These are phyloP conservation scores for Botrytis hyacinthi DNA, from an alignment of 2,329 filamentous ascomycete species.

Conservation along the genomic window DNA sequence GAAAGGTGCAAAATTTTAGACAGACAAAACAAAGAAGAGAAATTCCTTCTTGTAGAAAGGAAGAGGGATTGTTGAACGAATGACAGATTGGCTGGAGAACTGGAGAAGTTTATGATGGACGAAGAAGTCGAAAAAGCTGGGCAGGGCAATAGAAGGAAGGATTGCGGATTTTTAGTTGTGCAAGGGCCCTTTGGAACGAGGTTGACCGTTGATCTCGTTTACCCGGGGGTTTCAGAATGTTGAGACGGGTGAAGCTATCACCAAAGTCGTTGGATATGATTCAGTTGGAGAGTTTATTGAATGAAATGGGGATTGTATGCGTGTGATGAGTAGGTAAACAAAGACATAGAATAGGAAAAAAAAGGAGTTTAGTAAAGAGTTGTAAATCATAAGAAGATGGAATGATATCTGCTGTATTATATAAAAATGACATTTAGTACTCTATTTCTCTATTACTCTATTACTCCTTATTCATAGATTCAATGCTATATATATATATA, in stretches of 20 bases:
- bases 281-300: not conserved
- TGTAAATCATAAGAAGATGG: not conserved
- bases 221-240: not conserved
- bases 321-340: not conserved
- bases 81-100: slow-evolving; percentile 10
- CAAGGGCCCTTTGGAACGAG: slow-evolving; percentile 8
- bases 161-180: slow-evolving; percentile 18
- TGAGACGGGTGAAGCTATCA: slow-evolving; percentile 1
- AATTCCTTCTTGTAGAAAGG: not conserved
- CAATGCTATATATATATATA: not conserved
- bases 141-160: not conserved
- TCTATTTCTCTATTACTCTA: not conserved
- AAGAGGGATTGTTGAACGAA: not conserved
- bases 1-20: not conserved
- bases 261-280: not conserved
- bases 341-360: not conserved
- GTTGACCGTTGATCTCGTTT: slow-evolving; percentile 13
- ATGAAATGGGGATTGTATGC: not conserved
- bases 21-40: not conserved
- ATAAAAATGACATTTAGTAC: not conserved
- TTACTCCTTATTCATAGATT: slow-evolving; percentile 4
- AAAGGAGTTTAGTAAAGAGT: not conserved
- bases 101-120: not conserved
- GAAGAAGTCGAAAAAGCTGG: not conserved
- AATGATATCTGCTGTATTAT: not conserved